Evolutionary conservation across 176 grass and related monocot species (phyloP).

Genomic region (Aechmea fasciata): DNA sequence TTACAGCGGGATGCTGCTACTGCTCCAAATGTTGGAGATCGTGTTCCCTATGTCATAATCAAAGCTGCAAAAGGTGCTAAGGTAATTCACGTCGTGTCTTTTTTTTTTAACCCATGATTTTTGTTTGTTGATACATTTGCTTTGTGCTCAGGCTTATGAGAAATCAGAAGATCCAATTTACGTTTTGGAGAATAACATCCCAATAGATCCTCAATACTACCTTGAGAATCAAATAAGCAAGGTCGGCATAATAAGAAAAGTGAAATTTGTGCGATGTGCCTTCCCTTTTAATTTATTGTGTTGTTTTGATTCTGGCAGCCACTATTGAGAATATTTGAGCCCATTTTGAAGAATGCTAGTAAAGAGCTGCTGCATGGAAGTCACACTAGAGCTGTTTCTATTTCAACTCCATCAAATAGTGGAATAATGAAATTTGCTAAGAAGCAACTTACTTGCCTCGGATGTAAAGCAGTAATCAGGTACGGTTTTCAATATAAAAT

Average conservation of each 20-base stretch:
- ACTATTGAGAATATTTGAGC: conserved; percentile 91
- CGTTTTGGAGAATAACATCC: conserved; percentile 94
- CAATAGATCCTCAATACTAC: conserved; percentile 96
- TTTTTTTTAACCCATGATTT: conserved; percentile 2
- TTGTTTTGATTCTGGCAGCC: conserved; percentile 38
- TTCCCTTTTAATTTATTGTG: conserved; percentile 4
- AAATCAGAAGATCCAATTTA: conserved; percentile 98
- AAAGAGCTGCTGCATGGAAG: conserved; percentile 97
- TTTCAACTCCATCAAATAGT: conserved; percentile 95
- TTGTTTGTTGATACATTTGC: conserved; percentile 21
- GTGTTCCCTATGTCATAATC: conserved; percentile 96
- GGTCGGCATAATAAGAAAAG: conserved; percentile 28
- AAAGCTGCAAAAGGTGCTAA: conserved; percentile 98
- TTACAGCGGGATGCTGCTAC: conserved; percentile 91
- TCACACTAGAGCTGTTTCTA: conserved; percentile 87
- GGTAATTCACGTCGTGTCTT: conserved; percentile 28
- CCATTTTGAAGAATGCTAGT: conserved; percentile 92
- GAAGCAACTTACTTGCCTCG: conserved; percentile 86
- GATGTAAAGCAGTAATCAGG: conserved; percentile 98
- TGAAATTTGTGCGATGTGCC: not conserved
- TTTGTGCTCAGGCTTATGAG: conserved; percentile 77
- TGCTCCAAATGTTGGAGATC: conserved; percentile 93
- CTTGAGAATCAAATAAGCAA: conserved; percentile 99
- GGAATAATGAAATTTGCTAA: conserved; percentile 99
- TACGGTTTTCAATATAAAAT: conserved; percentile 5